phyloP scores from a whole-genome alignment of 108 stramenopile genomes.

The Schizochytrium sp. region DNA sequence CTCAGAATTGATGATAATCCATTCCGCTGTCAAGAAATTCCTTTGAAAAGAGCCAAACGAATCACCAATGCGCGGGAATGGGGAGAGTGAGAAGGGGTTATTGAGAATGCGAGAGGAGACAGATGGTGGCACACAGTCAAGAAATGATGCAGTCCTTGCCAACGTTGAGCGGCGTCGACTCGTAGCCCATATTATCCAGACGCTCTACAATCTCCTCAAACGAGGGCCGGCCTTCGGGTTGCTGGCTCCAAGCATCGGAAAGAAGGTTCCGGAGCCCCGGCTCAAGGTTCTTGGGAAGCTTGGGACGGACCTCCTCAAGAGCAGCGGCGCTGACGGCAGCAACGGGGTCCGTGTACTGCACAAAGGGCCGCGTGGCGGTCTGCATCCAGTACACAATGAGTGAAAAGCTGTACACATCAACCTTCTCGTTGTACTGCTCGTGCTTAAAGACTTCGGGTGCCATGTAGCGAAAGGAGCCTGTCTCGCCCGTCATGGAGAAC shows the following conservation, averaged over 20 bases:
- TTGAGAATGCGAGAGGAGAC: too few species aligned
- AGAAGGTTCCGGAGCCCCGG: constrained; percentile 48
- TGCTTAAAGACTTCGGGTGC: constrained; percentile 76
- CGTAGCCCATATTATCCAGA: constrained; percentile 31
- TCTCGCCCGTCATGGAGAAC: constrained; percentile 67
- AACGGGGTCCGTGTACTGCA: constrained; percentile 50
- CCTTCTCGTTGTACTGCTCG: constrained; percentile 72
- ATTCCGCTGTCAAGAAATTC: too few species aligned
- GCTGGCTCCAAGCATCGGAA: constrained; percentile 71
- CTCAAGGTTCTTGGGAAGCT: constrained; percentile 63
- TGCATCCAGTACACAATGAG: constrained; percentile 78
- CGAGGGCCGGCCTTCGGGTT: constrained; percentile 56
- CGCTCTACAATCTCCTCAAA: constrained; percentile 56
- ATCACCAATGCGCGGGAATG: too few species aligned
- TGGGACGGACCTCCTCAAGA: constrained; percentile 66
- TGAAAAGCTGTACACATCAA: constrained; percentile 80
- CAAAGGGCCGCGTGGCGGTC: constrained; percentile 65
- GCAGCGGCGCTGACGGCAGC: constrained; percentile 61
- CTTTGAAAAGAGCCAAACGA: too few species aligned
- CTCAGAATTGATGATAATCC: too few species aligned
- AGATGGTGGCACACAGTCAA: background rate
- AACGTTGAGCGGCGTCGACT: background rate
- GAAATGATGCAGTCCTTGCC: background rate
- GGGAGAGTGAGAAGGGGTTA: too few species aligned
- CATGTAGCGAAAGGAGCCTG: constrained; percentile 70